Evolutionary conservation across 2,329 filamentous ascomycete genomes (phyloP).

Genomic region (Elsinoe arachidis): DNA sequence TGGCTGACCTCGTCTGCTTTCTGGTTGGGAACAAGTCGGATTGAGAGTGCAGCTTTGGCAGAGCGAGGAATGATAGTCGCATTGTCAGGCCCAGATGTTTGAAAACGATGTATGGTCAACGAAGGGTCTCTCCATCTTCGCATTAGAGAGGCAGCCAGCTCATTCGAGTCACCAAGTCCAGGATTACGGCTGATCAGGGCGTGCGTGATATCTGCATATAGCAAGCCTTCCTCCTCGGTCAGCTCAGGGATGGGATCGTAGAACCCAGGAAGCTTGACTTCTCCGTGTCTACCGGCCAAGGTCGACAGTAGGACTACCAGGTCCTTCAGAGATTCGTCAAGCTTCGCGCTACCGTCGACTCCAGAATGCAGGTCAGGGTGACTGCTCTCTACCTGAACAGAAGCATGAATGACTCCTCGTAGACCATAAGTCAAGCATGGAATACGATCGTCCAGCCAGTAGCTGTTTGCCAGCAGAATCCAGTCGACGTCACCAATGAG

Average conservation of each 20-base stretch:
- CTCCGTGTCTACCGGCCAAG: constrained; percentile 71
- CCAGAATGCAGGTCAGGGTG: constrained; percentile 89
- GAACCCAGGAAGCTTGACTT: constrained; percentile 77
- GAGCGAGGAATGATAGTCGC: constrained; percentile 85
- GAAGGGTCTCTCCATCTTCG: constrained; percentile 93
- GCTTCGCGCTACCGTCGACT: constrained; percentile 85
- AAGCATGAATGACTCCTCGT: constrained; percentile 87
- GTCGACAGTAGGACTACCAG: constrained; percentile 74
- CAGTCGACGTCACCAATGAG: constrained; percentile 88
- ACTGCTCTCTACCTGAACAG: constrained; percentile 74
- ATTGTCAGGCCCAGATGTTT: constrained; percentile 79
- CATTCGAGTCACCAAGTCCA: constrained; percentile 52
- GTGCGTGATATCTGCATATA: constrained; percentile 76
- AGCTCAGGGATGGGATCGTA: constrained; percentile 75
- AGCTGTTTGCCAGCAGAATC: constrained; percentile 92
- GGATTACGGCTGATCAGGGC: constrained; percentile 67
- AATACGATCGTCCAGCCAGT: constrained; percentile 94
- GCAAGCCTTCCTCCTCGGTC: constrained; percentile 63
- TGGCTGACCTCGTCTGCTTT: constrained; percentile 69
- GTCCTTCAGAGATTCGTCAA: constrained; percentile 88
- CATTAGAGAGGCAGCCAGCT: constrained; percentile 79
- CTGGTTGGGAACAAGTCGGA: constrained; percentile 90
- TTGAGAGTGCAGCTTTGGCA: constrained; percentile 78
- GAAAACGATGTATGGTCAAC: constrained; percentile 85
- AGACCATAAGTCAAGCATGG: constrained; percentile 93